These are phyloP conservation scores for Microthlaspi erraticum DNA, from an alignment of 345 rosid genomes.

Conservation along the genomic window DNA sequence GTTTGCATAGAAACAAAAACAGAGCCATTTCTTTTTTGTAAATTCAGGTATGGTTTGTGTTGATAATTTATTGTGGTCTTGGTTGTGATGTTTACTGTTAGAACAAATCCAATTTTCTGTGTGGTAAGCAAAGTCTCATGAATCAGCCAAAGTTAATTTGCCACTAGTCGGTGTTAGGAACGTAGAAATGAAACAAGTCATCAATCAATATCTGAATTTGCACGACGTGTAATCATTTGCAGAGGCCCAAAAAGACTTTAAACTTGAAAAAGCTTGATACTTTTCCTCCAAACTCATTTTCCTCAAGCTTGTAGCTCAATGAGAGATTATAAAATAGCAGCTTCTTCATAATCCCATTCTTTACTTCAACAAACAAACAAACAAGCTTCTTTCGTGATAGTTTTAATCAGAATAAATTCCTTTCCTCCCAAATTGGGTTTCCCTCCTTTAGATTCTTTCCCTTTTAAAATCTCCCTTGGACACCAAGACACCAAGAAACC, in stretches of 20 bases:
- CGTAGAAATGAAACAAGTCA: background rate
- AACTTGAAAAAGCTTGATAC: conserved; percentile 26
- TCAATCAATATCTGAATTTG: background rate
- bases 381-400: conserved; percentile 32
- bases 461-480: conserved; percentile 46
- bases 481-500: conserved; percentile 41
- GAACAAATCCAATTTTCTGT: no score
- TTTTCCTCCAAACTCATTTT: conserved; percentile 36
- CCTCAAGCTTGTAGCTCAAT: conserved; percentile 30
- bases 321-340: conserved; percentile 20
- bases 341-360: conserved; percentile 65
- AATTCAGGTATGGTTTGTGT: no score
- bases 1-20: background rate
- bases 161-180: background rate
- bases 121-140: no score
- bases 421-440: conserved; percentile 60
- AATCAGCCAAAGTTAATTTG: background rate
- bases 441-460: conserved; percentile 14
- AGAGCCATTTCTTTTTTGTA: no score
- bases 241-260: conserved; percentile 2
- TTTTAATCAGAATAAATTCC: conserved; percentile 50
- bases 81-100: no score
- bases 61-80: no score
- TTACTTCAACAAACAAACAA: conserved; percentile 52
- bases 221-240: conserved; percentile 22